These are phyloP conservation scores for Bidens hawaiensis DNA, from an alignment of 140 eudicot genomes.

Conservation along the genomic window DNA sequence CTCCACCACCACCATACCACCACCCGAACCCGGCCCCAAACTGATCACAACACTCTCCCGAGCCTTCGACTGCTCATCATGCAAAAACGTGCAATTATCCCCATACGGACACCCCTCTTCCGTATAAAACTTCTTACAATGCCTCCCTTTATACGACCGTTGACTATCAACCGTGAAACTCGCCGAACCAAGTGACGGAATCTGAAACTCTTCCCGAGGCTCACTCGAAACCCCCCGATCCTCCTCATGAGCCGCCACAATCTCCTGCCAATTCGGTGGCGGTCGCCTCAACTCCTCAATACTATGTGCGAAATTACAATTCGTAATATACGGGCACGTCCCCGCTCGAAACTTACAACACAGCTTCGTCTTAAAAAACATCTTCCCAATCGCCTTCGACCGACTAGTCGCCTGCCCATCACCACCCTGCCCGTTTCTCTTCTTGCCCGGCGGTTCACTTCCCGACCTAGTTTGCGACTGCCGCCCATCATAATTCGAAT, in stretches of 20 bases:
- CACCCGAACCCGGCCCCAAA: slow-evolving; percentile 71
- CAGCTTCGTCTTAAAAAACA: slow-evolving; percentile 83
- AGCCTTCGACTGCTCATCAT: slow-evolving; percentile 88
- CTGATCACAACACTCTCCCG: slow-evolving; percentile 97
- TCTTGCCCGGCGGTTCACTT: slow-evolving; percentile 70
- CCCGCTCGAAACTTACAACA: slow-evolving; percentile 91
- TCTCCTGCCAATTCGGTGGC: slow-evolving; percentile 98
- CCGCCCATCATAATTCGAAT: slow-evolving; percentile 55
- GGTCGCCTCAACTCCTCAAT: slow-evolving; percentile 79
- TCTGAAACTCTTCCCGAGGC: slow-evolving; percentile 83
- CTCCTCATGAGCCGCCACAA: slow-evolving; percentile 90
- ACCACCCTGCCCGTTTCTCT: slow-evolving; percentile 48
- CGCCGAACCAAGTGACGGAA: slow-evolving; percentile 64
- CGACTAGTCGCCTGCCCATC: slow-evolving; percentile 45
- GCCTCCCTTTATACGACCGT: slow-evolving; percentile 90
- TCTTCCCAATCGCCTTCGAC: slow-evolving; percentile 84
- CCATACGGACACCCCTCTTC: slow-evolving; percentile 99
- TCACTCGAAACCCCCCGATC: slow-evolving; percentile 54
- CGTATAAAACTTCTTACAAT: slow-evolving; percentile 90
- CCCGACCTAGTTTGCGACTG: slow-evolving; percentile 50
- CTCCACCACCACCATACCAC: slow-evolving; percentile 32
- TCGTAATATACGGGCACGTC: slow-evolving; percentile 80
- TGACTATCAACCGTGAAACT: slow-evolving; percentile 57
- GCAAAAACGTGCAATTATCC: slow-evolving; percentile 87
- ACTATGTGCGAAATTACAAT: slow-evolving; percentile 90